Evolutionary conservation across 2,329 filamentous ascomycete genomes (phyloP).

Genomic region (Chaetomium sp.): DNA sequence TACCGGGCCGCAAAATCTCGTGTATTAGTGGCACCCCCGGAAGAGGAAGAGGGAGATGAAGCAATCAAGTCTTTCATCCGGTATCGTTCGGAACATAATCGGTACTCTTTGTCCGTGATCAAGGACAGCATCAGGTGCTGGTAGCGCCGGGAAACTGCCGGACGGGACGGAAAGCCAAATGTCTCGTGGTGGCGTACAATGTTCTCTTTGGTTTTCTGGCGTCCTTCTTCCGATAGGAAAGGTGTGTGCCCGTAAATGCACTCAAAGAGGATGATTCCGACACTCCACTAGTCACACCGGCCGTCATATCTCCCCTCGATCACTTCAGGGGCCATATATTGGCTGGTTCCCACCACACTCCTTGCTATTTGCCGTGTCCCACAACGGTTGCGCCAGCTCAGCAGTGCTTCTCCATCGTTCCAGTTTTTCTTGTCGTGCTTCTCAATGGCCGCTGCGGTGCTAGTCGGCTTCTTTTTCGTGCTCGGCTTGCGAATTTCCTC

Average conservation of each 20-base stretch:
- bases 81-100: constrained; percentile 73
- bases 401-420: constrained; percentile 42
- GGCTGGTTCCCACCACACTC: constrained; percentile 89
- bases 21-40: constrained; percentile 1
- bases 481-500: constrained; percentile 40
- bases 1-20: constrained; percentile 43
- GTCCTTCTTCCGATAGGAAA: constrained; percentile 71
- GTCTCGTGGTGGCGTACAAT: constrained; percentile 68
- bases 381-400: constrained; percentile 63
- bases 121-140: constrained; percentile 69
- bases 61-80: constrained; percentile 51
- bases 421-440: constrained; percentile 33
- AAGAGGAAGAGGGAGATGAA: not conserved
- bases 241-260: constrained; percentile 89
- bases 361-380: constrained; percentile 67
- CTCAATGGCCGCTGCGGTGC: constrained; percentile 33
- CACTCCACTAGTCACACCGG: constrained; percentile 94
- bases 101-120: constrained; percentile 65
- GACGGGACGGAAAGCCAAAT: constrained; percentile 63
- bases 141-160: constrained; percentile 61
- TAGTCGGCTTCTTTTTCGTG: constrained; percentile 35
- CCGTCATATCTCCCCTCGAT: constrained; percentile 81
- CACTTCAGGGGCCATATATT: constrained; percentile 97
- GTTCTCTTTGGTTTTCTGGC: constrained; percentile 77
- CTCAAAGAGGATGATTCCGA: constrained; percentile 91